Percentiles rank a stretch among this genome's conserved stretches.
These are phyloP conservation scores for Luzula sylvatica DNA, from an alignment of 176 grass and related monocot species.

Conservation along the genomic window DNA sequence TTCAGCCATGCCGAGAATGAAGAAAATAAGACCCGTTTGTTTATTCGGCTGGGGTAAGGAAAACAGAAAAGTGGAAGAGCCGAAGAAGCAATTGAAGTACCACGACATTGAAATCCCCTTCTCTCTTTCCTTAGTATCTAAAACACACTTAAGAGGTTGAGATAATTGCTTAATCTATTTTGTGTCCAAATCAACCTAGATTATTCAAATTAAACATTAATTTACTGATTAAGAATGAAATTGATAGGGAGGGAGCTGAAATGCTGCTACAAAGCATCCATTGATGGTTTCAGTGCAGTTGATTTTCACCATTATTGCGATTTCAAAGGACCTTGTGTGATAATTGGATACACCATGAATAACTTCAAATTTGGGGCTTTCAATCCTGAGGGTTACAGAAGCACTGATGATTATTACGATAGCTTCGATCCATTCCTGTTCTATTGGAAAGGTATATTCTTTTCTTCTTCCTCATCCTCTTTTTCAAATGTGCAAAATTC, in stretches of 20 bases:
- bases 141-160: slow-evolving; percentile 63
- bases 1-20: slow-evolving; percentile 20
- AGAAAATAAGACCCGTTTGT: slow-evolving; percentile 33
- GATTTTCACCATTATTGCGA: slow-evolving; percentile 68
- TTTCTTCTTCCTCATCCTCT: background rate
- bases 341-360: slow-evolving; percentile 37
- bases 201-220: too few relatives aligned
- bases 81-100: slow-evolving; percentile 28
- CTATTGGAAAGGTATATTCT: slow-evolving; percentile 36
- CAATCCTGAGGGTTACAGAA: slow-evolving; percentile 78
- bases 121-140: slow-evolving; percentile 47
- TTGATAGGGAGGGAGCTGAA: slow-evolving; percentile 50
- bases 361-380: slow-evolving; percentile 63
- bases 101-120: slow-evolving; percentile 58
- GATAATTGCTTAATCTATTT: background rate
- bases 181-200: too few relatives aligned
- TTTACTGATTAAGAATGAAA: background rate
- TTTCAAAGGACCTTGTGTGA: slow-evolving; percentile 88
- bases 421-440: slow-evolving; percentile 83
- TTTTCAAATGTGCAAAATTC: background rate
- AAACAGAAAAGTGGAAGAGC: slow-evolving; percentile 17
- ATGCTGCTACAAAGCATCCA: slow-evolving; percentile 70
- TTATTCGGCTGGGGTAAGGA: slow-evolving; percentile 58
- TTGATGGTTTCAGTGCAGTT: slow-evolving; percentile 62
- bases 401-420: slow-evolving; percentile 95